These are phyloP conservation scores for Tuber calosporum DNA, from an alignment of 495 filamentous ascomycete genomes.

Conservation along the genomic window DNA sequence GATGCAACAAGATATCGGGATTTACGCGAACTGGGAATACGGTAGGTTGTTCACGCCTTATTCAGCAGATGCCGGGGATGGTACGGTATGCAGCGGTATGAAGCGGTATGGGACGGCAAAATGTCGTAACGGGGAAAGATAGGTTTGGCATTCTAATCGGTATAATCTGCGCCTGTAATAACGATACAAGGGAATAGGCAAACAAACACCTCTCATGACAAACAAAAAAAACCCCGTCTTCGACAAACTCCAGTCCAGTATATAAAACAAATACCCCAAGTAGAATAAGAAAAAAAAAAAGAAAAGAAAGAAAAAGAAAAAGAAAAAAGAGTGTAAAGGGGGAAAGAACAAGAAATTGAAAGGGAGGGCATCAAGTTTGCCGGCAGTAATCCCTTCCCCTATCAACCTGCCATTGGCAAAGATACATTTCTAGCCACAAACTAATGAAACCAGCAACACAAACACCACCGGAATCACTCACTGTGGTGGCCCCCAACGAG, in stretches of 20 bases:
- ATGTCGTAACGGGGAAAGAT: background rate
- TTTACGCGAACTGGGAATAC: slow-evolving; percentile 2
- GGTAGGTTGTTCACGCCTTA: background rate
- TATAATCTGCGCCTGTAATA: background rate
- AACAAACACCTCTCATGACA: background rate
- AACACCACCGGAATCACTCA: slow-evolving; percentile 86
- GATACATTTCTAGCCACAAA: slow-evolving; percentile 71
- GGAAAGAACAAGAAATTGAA: background rate
- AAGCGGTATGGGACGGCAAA: background rate
- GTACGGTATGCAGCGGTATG: background rate
- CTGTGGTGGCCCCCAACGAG: slow-evolving; percentile 77
- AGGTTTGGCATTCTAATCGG: background rate
- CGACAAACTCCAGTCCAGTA: background rate
- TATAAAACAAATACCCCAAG: background rate
- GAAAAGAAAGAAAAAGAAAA: background rate
- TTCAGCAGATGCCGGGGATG: background rate
- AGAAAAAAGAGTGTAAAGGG: no score
- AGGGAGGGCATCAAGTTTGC: slow-evolving; percentile 23
- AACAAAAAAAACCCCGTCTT: background rate
- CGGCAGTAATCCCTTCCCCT: slow-evolving; percentile 73
- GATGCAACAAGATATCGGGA: background rate
- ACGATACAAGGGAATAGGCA: background rate
- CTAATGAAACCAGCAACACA: slow-evolving; percentile 80
- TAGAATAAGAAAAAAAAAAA: background rate
- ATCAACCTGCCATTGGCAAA: slow-evolving; percentile 74